These are phyloP conservation scores for Lasiosphaeria hispida DNA, from an alignment of 495 filamentous ascomycete genomes.

Conservation along the genomic window DNA sequence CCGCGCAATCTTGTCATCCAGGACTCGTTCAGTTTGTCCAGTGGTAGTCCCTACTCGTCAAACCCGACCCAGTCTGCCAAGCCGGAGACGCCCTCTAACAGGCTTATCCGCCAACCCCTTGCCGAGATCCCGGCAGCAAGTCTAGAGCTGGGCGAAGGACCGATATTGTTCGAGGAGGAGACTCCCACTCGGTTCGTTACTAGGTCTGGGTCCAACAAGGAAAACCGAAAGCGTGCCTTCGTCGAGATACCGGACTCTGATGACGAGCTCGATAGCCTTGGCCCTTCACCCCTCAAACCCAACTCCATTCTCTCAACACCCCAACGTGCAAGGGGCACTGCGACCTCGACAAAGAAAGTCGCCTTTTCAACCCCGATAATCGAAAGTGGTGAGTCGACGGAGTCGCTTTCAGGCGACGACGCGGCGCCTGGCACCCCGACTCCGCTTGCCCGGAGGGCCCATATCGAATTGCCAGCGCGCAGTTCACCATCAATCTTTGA, in stretches of 20 bases:
- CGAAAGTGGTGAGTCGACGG: neutral
- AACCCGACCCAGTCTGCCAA: conserved; percentile 9
- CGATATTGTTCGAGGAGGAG: neutral
- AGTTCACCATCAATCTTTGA: conserved; percentile 24
- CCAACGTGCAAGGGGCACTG: neutral
- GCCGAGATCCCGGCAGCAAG: conserved; percentile 24
- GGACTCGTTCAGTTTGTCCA: conserved; percentile 38
- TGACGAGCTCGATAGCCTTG: conserved; percentile 33
- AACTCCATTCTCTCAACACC: conserved; percentile 2
- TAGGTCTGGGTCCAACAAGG: conserved; percentile 1
- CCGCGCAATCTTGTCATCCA: conserved; percentile 36
- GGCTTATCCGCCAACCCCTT: conserved; percentile 22
- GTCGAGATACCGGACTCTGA: conserved; percentile 43
- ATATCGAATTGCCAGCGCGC: conserved; percentile 17
- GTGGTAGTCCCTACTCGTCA: conserved; percentile 22
- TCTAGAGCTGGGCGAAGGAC: conserved; percentile 12
- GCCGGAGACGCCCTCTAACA: conserved; percentile 13
- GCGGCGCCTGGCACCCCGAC: conserved; percentile 12
- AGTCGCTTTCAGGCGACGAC: neutral
- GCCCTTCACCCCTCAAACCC: conserved; percentile 23
- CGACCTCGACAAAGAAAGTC: neutral
- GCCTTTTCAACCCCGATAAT: too few relatives aligned
- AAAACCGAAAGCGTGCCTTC: conserved; percentile 14
- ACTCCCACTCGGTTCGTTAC: conserved; percentile 9
- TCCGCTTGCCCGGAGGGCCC: conserved; percentile 12